Base-by-base conservation (phyloP, 1,284 basidiomycete genomes). In the Heterobasidion occidentale region DNA sequence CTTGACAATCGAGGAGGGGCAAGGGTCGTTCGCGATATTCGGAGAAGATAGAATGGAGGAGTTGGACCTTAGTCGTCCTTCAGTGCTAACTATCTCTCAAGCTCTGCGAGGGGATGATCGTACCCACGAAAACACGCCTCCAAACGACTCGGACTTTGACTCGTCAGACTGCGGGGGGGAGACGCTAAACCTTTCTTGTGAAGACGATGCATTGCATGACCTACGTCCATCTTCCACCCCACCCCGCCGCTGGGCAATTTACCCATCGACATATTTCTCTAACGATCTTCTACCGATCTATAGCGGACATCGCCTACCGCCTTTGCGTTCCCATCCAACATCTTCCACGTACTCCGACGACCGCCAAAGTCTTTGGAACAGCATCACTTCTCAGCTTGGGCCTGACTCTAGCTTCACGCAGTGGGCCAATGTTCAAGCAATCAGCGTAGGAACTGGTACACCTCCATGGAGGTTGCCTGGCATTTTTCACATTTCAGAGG, bases 191-290 rank as follows among this genome's bases (percentile, higher is more conserved):
- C 9, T 9, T n/a, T 35, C 55, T 15, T 34, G 38, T 20, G 55
- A 50, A 52, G 51, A 54, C 14, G 48, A 54, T 36, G 47, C 44
- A 45, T 17, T 15, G 51, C 52, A n/a, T 45, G 47, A 44, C 15
- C 48, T 55, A 20, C 12, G 12, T 17, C 38, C 53, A 7, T 47
- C 45, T 14, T 57, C 57, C 14, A 8, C 27, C 34, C 27, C 48
- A 17, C 63, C 61, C 9, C 67, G 61, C 33, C 76, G 86, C 50
- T 88, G 86, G 87, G 87, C 84, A 4, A 64, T 59, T 34, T 90
- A 85, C 61, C 82, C 85, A 3, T 64, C 71, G 36, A 76, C 77
- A 3, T 77, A 81, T 60, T 89, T 89, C 64, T 78, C 78, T 9
- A 83, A 73, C 27, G 69, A 72, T 27, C 71, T 74, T 34, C 76